A percentile compares a stretch with the other conserved stretches of the same genome.
Conservation (phyloP, 805 yeast genomes). For the Spathaspora passalidarum region DNA sequence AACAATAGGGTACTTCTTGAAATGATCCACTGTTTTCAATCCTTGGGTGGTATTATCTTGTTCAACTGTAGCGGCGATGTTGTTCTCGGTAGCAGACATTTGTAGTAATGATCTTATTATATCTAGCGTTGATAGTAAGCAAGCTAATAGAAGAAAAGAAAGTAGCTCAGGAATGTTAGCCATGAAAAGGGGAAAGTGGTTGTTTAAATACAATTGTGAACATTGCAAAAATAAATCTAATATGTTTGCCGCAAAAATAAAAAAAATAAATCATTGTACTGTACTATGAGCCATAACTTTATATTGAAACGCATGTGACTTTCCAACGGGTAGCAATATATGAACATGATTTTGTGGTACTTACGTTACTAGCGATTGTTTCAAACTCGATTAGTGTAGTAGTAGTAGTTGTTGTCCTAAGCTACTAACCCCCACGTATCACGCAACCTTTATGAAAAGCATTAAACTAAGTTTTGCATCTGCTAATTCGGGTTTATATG, state of each 20-base stretch:
- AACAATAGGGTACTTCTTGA: constrained; percentile 48
- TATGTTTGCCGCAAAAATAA: neutral
- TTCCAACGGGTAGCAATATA: no score
- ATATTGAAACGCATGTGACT: neutral
- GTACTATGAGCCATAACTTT: neutral
- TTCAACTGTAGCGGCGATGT: neutral
- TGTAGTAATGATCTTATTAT: constrained; percentile 4
- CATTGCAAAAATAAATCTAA: neutral
- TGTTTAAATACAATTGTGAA: neutral
- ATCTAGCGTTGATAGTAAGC: constrained; percentile 9
- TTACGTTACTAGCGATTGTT: no score
- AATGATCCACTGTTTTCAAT: constrained; percentile 22
- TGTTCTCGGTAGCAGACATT: constrained; percentile 2
- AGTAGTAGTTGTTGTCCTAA: no score
- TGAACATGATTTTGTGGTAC: neutral
- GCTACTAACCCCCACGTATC: no score
- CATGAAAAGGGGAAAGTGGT: constrained; percentile 4
- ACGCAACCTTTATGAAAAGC: no score
- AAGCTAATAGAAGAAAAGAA: constrained; percentile 8
- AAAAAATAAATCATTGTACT: neutral
- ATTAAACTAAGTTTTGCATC: no score
- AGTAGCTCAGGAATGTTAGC: constrained; percentile 6
- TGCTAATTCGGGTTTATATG: no score
- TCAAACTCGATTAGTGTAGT: no score
- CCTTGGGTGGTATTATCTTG: neutral